Conservation (phyloP, 371 early-diverging fungal species). For the Umbelopsis sp. region DNA sequence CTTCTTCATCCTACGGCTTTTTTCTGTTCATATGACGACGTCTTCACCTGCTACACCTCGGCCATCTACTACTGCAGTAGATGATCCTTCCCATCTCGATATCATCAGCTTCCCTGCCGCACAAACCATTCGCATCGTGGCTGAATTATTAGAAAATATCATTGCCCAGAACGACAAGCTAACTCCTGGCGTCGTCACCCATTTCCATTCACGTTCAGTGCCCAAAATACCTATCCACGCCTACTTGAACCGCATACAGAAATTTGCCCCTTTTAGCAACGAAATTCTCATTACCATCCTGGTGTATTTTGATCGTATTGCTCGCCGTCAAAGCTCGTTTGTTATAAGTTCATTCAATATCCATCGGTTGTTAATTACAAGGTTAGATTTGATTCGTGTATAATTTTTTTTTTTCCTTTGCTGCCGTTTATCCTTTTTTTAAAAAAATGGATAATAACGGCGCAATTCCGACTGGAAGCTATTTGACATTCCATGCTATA, state of each 20-base stretch:
- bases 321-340: constrained; percentile 46
- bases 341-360: constrained; percentile 77
- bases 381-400: constrained; percentile 26
- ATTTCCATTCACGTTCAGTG: constrained; percentile 84
- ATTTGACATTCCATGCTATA: too few species aligned
- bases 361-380: constrained; percentile 81
- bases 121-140: constrained; percentile 45
- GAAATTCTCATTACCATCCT: constrained; percentile 75
- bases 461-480: too few species aligned
- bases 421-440: background rate
- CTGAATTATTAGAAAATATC: constrained; percentile 57
- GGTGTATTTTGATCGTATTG: constrained; percentile 88
- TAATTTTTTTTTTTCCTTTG: background rate
- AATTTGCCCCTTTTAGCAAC: constrained; percentile 80
- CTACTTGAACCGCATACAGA: constrained; percentile 72
- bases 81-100: constrained; percentile 26
- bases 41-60: background rate
- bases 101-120: constrained; percentile 44
- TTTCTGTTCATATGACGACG: background rate
- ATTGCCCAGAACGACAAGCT: constrained; percentile 71
- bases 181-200: constrained; percentile 58
- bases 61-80: background rate
- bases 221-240: constrained; percentile 73
- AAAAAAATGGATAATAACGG: too few species aligned
- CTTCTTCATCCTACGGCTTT: background rate